A percentile compares a stretch with the other conserved stretches of the same genome.
Evolutionary conservation across 1,284 basidiomycete genomes (phyloP).

Genomic region (Pisolithus thermaeus): DNA sequence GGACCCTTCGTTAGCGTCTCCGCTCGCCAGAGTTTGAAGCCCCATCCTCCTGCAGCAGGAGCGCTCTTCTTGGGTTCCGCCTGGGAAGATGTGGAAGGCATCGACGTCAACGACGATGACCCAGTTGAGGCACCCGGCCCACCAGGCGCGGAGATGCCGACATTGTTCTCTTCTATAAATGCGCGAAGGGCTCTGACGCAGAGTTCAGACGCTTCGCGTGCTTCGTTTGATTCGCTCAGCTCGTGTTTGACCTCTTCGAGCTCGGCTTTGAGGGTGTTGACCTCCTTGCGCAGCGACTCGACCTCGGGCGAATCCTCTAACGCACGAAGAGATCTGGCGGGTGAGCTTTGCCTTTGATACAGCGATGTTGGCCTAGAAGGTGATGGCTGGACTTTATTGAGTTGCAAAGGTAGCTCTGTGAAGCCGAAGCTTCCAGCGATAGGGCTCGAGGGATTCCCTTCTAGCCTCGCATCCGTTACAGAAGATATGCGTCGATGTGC

Average conservation of each 20-base stretch:
- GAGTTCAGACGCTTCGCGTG: constrained; percentile 79
- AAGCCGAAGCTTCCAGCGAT: constrained; percentile 25
- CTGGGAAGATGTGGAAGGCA: constrained; percentile 26
- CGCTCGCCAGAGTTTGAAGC: constrained; percentile 62
- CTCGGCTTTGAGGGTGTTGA: constrained; percentile 50
- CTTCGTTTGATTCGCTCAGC: constrained; percentile 74
- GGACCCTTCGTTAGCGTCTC: constrained; percentile 28
- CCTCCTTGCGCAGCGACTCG: constrained; percentile 57
- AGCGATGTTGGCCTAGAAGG: constrained; percentile 37
- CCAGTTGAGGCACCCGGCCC: constrained; percentile 11
- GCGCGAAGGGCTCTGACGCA: constrained; percentile 78
- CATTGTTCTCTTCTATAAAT: constrained; percentile 76
- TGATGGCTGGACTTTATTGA: constrained; percentile 19
- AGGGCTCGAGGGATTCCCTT: constrained; percentile 25
- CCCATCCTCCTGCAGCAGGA: constrained; percentile 37
- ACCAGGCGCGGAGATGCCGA: constrained; percentile 33
- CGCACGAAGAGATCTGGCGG: constrained; percentile 32
- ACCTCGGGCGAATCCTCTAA: constrained; percentile 37
- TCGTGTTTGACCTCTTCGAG: constrained; percentile 63
- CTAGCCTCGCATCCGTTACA: constrained; percentile 47
- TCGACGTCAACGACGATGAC: background rate
- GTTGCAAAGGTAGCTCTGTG: constrained; percentile 16
- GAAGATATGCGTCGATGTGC: constrained; percentile 66
- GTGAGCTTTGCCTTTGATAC: constrained; percentile 44
- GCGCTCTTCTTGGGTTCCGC: constrained; percentile 34